A percentile compares a stretch with the other conserved stretches of the same genome.
These are phyloP conservation scores for Elaeis guineensis DNA, from an alignment of 176 grass and related monocot species.

Conservation along the genomic window DNA sequence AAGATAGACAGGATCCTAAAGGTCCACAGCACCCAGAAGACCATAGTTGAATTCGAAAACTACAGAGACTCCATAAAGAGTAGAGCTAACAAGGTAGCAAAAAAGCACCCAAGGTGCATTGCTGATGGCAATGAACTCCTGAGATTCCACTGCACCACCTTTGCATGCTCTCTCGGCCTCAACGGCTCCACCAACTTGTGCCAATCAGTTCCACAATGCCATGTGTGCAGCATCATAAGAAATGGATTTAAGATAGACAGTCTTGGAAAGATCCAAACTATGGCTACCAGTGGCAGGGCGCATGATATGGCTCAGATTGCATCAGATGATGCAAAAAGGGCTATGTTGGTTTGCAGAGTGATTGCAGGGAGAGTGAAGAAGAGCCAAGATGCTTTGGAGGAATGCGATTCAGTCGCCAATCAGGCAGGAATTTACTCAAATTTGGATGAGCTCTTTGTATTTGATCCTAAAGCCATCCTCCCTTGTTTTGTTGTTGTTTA, in stretches of 20 bases:
- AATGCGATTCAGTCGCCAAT: conserved; percentile 37
- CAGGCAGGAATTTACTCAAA: conserved; percentile 27
- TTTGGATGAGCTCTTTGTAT: conserved; percentile 67
- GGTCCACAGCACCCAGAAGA: conserved; percentile 47
- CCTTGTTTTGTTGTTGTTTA: conserved; percentile 89
- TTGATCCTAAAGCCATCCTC: conserved; percentile 62
- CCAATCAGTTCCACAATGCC: conserved; percentile 34
- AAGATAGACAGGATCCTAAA: conserved; percentile 77
- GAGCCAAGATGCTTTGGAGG: conserved; percentile 21
- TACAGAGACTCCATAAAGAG: conserved; percentile 70
- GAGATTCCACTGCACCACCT: conserved; percentile 62
- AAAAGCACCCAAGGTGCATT: conserved; percentile 61
- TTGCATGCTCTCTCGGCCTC: conserved; percentile 44
- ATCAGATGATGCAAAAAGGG: conserved; percentile 33
- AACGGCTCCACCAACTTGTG: conserved; percentile 37
- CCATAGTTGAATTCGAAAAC: conserved; percentile 59
- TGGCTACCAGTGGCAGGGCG: conserved; percentile 56
- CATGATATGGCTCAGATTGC: conserved; percentile 29
- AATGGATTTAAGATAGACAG: conserved; percentile 59
- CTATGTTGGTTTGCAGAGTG: conserved; percentile 83
- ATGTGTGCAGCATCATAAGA: conserved; percentile 53
- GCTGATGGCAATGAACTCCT: conserved; percentile 94
- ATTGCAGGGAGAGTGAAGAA: conserved; percentile 77
- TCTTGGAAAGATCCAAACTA: conserved; percentile 50
- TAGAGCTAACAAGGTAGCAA: conserved; percentile 28